Evolutionary conservation across 805 yeast genomes (phyloP), one percentile per base, ranked within the genome.

Genomic region (Saccharomyces cerevisiae): DNA sequence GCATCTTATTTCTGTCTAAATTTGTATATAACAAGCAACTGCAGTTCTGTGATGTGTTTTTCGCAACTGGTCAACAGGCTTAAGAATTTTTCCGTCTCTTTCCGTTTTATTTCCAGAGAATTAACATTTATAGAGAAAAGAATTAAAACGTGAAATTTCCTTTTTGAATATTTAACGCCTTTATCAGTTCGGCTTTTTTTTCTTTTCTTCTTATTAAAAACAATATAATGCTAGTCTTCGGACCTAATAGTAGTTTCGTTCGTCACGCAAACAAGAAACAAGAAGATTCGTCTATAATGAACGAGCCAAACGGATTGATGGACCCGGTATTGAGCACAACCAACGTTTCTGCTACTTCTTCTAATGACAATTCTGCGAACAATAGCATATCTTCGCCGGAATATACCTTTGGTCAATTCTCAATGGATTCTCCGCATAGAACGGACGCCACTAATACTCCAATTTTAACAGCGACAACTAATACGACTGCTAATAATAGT

Each of bases 341-440:
- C 8, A 54, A 47, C 17, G 50, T 53, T 6, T 53, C 59, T 21
- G 54, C 49, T 2, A 48, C 49, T 5, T 47, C 50, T 47, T 14
- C 50, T 10, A 47, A 47, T 28, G 32, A 28, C 1, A 47, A 14
- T 14, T 28, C 50, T 28, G 41, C 48, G 48, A 48, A 31, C n/a
- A 41, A 51, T 41, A 51, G 51, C n/a, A 29, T 52, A 28, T 26
- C 54, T 17, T 54, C 57, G 17, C 57, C 57, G n/a, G 57, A 53
- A 27, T 47, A 46, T 21, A 53, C 48, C 13, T 53, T 46, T 17
- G 48, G 48, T 8, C 48, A 51, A 13, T 36, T 50, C 46, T 46
- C 55, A 11, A 36, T 53, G 28, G 56, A 53, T 10, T 53, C 53
- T 28, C 47, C 53, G 31, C 31, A 14, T 14, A 36, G 51, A 22